Evolutionary conservation across 805 yeast species (phyloP), one percentile per base, ranked within the genome.

Genomic region (Debaryomyces castellii): DNA sequence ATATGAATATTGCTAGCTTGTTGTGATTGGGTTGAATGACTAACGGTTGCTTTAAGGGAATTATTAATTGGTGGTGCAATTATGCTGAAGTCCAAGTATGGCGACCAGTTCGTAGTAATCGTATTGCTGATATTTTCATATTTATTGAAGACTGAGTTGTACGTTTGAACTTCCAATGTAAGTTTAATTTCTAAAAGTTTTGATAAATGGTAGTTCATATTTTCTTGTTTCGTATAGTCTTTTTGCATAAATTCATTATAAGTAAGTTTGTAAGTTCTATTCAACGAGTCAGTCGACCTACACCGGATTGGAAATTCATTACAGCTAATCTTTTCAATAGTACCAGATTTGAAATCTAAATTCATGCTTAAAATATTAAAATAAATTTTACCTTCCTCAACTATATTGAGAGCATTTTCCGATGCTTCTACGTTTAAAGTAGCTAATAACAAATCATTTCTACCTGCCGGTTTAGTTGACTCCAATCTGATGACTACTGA

Each of bases 351-450:
- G 51, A 64, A 63, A n/a, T 53, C 57, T 38, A 65, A 52, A 1
- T 48, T 41, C 16, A 66, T 41, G 34, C 57, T 51, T 30, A 54
- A 33, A 16, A 68, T 61, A 28, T 56, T 52, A 35, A 27, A 42
- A 46, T 55, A 59, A 10, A 51, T 44, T 17, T 41, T 45, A 21
- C 46, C 47, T 17, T 51, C 49, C 40, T 39, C 10, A 9, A 45
- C 40, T 8, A 46, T 43, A 10, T 49, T 51, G 35, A 54, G 58
- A 12, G 78, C 58, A 27, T 61, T 73, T 2, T 73, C 76, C 1
- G 81, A 69, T 2, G 73, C 63, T 46, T 77, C 81, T 9, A 80
- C 58, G 43, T 73, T 78, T 38, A 80, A 57, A 0, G 79, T 73
- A 1, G 81, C 71, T n/a, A 80, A 56, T 1, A 80, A 52, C 2